phyloP scores from a whole-genome alignment of 2,329 filamentous ascomycete species.

The Beauveria sp. region DNA sequence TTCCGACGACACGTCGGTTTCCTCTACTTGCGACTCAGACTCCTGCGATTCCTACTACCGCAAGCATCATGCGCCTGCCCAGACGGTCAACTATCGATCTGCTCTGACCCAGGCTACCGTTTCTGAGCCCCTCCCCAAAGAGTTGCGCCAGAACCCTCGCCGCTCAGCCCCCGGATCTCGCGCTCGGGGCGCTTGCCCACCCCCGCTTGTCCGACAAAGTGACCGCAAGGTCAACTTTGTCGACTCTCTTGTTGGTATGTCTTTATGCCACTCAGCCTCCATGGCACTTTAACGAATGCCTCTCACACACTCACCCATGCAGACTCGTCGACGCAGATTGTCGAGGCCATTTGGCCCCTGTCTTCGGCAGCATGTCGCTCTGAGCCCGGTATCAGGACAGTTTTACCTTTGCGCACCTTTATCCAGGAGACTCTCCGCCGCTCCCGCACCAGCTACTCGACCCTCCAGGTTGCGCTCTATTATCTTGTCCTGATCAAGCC shows the following conservation, averaged over 20 bases:
- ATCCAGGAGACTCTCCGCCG: conserved; percentile 95
- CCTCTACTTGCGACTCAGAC: conserved; percentile 51
- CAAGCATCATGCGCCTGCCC: conserved; percentile 17
- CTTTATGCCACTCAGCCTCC: conserved; percentile 20
- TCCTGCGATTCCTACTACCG: conserved; percentile 37
- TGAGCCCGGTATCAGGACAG: conserved; percentile 65
- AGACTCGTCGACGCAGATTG: conserved; percentile 97
- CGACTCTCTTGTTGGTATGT: conserved; percentile 95
- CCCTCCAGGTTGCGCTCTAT: conserved; percentile 91
- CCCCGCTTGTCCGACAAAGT: conserved; percentile 73
- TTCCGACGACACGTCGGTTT: conserved; percentile 60
- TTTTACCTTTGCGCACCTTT: conserved; percentile 86
- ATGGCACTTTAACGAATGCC: conserved; percentile 12
- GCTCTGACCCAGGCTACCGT: conserved; percentile 20
- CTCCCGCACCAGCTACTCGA: conserved; percentile 95
- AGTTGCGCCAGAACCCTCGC: conserved; percentile 58
- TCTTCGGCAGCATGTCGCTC: conserved; percentile 72
- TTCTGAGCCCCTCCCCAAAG: conserved; percentile 43
- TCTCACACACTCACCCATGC: conserved; percentile 27
- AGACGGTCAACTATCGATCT: conserved; percentile 18
- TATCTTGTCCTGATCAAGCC: conserved; percentile 92
- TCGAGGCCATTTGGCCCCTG: conserved; percentile 93
- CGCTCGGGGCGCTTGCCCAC: conserved; percentile 55
- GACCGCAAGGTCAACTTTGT: conserved; percentile 94
- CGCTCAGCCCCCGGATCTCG: conserved; percentile 47